Percentiles rank a stretch among this genome's conserved stretches.
Conservation (phyloP, 2,329 filamentous ascomycete species). For the Orbilia brochopaga region DNA sequence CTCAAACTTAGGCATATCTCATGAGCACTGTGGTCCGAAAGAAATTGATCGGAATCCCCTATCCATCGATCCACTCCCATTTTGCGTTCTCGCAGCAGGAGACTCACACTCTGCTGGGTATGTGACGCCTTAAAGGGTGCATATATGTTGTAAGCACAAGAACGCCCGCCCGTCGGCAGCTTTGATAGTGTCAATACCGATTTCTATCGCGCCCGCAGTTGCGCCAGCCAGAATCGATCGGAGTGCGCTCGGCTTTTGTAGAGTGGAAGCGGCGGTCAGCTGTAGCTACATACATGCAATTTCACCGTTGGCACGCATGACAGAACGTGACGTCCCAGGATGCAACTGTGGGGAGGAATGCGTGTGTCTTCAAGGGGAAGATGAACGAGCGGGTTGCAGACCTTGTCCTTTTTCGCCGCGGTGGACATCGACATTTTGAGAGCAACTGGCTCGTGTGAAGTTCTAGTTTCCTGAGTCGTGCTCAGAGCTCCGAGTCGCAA, state of each 20-base stretch:
- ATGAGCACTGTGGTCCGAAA: constrained; percentile 39
- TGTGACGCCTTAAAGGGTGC: constrained; percentile 73
- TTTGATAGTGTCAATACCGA: constrained; percentile 65
- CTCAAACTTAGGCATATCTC: constrained; percentile 57
- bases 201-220: constrained; percentile 92
- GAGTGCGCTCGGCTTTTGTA: constrained; percentile 35
- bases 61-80: neutral
- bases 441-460: neutral
- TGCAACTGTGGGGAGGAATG: neutral
- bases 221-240: constrained; percentile 59
- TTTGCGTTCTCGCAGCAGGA: neutral
- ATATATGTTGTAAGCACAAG: neutral
- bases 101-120: constrained; percentile 88
- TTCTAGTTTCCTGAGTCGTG: no score
- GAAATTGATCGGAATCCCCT: constrained; percentile 35
- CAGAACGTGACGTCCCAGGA: neutral
- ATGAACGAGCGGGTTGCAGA: neutral
- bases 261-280: neutral
- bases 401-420: constrained; percentile 17
- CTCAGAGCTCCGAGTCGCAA: no score
- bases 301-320: neutral
- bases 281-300: no score
- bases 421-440: constrained; percentile 1
- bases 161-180: constrained; percentile 16
- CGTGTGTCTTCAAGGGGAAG: neutral